Evolutionary conservation across 2,329 filamentous ascomycete genomes (phyloP), one percentile per base, ranked within the genome.

Genomic region (Penicillium psychrosexuale): DNA sequence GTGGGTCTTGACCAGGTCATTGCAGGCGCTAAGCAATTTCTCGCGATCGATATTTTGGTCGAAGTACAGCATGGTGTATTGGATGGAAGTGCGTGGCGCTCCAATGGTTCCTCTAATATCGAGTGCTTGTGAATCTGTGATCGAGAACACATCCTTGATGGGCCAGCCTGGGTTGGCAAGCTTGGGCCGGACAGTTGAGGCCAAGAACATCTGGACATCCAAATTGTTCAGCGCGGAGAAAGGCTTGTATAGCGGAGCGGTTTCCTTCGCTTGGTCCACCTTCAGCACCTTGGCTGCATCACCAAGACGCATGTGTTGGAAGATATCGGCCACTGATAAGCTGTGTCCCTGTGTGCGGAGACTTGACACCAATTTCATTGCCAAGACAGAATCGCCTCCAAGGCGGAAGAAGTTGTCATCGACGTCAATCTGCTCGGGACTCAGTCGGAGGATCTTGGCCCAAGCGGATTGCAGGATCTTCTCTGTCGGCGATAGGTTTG

Each of bases 21-120:
- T 57, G 53, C 70, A 74, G 15, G 69, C 64, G 7, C 55, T 46
- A 39, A 79, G 67, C 19, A 88, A 72, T 30, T 71, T 75, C 3
- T 70, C 62, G 1, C 68, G 64, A 59, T 87, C 73, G 12, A 87
- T 72, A 0, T 63, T 58, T 0, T 71, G 72, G 9, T 81, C 75
- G 53, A 88, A 81, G 67, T 84, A 81, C 63, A 88, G 78, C 55
- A 85, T 76, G 57, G 84, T 84, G 62, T 88, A 88, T 13, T 84
- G 82, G 1, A 83, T 72, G 0, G 84, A 87, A 64, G 82, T 86
- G 2, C 85, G 79, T 4, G 84, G 84, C 3, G 78, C 71, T 15
- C 81, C 72, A 1, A 82, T 76, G 0, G 84, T 87, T 22, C 78
- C 84, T 56, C 75, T 76, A 38, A 88, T 78, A 13, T 84, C 84